Evolutionary conservation across 345 rosid species (phyloP), one percentile per base, ranked within the genome.

Genomic region (Sisymbrium altissimum): DNA sequence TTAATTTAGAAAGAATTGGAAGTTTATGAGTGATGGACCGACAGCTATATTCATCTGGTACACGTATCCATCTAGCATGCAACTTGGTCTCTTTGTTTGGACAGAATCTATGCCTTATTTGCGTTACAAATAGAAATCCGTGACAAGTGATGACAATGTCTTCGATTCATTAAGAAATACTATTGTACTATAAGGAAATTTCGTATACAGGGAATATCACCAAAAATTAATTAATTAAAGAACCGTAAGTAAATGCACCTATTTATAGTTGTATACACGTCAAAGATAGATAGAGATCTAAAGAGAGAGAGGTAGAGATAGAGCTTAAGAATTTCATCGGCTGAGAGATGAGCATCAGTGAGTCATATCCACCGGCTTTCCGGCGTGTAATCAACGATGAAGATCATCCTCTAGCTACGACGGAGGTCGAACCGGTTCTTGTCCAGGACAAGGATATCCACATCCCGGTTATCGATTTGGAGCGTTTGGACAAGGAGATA

Each of bases 401-500:
- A 27, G 57, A 50, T 63, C 12, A 6, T 54, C 40, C 18, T 54
- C 32, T 13, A 43, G 45, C 13, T 30, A 58, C 73, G 54, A 43
- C 61, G 14, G 61, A 64, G 56, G 14, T 44, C 14, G 70, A 74
- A 69, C 73, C 53, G 2, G 63, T 43, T 43, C 43, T 25, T 69
- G 23, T 73, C 61, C 74, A 71, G 1, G 84, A 60, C 38, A 36
- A 73, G 36, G 87, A 80, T 73, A 84, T 79, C 57, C 44, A 67
- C 3, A 65, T 85, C 40, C 96, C 91, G 39, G 56, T 80, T 10
- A 35, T 90, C 13, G 86, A 90, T 79, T 75, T 90, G 53, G 82
- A 80, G 53, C 44, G 75, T 70, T 55, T 85, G 32, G 75, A 80
- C 72, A 61, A 25, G 68, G 84, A 80, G 17, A 41, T 44, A 55